Base-by-base conservation (phyloP, 257 asterid genomes). In the Verbascum thapsus region DNA sequence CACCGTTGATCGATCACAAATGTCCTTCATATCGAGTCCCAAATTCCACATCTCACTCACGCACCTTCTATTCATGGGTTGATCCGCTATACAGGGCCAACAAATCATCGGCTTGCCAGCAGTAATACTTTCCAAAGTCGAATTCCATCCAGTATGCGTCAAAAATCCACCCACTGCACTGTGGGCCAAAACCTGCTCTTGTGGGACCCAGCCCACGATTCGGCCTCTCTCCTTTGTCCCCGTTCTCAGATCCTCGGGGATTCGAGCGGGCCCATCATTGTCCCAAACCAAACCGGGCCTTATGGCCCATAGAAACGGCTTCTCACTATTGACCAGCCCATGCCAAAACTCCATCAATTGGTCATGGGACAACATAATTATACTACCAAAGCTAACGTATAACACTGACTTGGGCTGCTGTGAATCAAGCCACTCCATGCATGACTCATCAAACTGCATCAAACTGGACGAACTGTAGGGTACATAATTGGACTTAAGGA, bases 131-230 rank as follows among this genome's bases (percentile, higher is more conserved):
- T 79, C 84, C 58, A 79, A 19, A 9, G n/a, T 61, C 40, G 84
- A 79, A 54, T 79, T 79, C 81, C 81, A 79, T 12, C 85, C 85
- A 43, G 77, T 50, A 41, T 79, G 85, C n/a, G 81, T 75, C 11
- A 79, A 49, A 56, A 79, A 79, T 20, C 77, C 81, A 10, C 81
- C 79, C 5, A 75, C 60, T 0, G 80, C 67, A 2, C n/a, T 15
- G 61, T 76, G 85, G 52, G 73, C 73, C 55, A 79, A 22, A 34
- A 75, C 71, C 0, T 61, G 72, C 61, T 73, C 77, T 16, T 79
- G 84, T 16, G 81, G 79, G 1, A 65, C 79, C 85, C 82, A 79
- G 19, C 70, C 69, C 58, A 69, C 78, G 1, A 79, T 62, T 1
- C n/a, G n/a, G n/a, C n/a, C n/a, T n/a, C n/a, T n/a, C n/a, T n/a